Base-by-base conservation (phyloP, 805 yeast species). In the Candida ficus region DNA sequence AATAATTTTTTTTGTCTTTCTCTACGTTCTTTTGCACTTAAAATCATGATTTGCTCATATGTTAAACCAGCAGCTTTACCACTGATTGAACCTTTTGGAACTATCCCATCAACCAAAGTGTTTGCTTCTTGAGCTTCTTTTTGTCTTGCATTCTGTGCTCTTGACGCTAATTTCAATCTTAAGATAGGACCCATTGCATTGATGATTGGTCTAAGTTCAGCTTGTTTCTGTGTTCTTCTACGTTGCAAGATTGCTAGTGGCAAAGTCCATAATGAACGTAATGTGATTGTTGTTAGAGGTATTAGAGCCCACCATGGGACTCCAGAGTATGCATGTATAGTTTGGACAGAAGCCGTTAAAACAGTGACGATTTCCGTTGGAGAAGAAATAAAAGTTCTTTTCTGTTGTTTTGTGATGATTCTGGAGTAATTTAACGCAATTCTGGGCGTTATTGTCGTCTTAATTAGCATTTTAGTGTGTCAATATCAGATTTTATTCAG, bases 271-370 rank as follows among this genome's bases (percentile, higher is more conserved):
- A 68, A 47, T 0, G 83, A 56, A 48, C 97, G 70, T 17, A 90
- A 58, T 0, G 77, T 63, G 19, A 89, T 57, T 0, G 96, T 86
- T 0, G 84, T 63, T 5, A 78, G 26, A 0, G 97, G 97, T 9
- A 90, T 82, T 29, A 88, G 63, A 0, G 76, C 75, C 70, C 86
- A 78, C 96, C 97, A 90, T 4, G 95, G 88, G 3, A 90, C 52
- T 0, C 84, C 83, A 1, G 79, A 57, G n/a, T 53, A 41, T 8
- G 70, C 61, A 59, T 84, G 91, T 1, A 76, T 37, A 1, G 64
- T 44, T 43, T 73, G 75, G 17, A 81, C 48, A 10, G 59, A 42
- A 10, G 61, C 58, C 0, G 67, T 60, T 20, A 57, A 46, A 3
- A 41, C 20, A 3, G 53, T 29, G 25, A 46, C 31, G 23, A 50